A percentile compares a stretch with the other conserved stretches of the same genome.
phyloP scores from a whole-genome alignment of 2,329 filamentous ascomycete genomes.

The Fusarium xyrophilum region DNA sequence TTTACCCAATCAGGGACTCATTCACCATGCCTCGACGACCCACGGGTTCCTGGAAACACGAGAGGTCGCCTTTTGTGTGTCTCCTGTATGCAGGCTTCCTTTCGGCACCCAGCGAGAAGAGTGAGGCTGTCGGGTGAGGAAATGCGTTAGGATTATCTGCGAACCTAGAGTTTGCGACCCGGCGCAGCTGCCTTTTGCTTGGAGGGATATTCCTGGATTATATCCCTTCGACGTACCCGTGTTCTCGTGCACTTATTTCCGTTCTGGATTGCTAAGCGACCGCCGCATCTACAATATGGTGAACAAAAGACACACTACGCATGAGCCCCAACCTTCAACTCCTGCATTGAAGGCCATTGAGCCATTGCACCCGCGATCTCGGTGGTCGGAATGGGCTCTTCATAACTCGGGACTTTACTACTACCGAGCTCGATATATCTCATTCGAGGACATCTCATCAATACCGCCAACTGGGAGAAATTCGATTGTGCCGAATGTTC shows the following conservation, averaged over 20 bases:
- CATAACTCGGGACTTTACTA: conserved; percentile 26
- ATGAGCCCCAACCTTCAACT: conserved; percentile 4
- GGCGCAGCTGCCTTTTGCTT: neutral
- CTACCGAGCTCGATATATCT: conserved; percentile 36
- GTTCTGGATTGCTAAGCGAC: neutral
- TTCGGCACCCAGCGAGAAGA: conserved; percentile 18
- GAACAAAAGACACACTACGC: neutral
- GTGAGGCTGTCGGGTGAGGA: conserved; percentile 35
- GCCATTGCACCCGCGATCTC: neutral
- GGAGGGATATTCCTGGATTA: conserved; percentile 12
- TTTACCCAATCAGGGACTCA: conserved; percentile 17
- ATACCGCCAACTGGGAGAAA: conserved; percentile 29
- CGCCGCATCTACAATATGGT: conserved; percentile 5
- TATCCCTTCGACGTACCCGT: conserved; percentile 17
- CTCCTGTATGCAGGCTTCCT: conserved; percentile 23
- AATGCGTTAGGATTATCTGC: conserved; percentile 2
- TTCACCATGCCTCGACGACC: neutral
- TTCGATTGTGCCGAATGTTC: conserved; percentile 26
- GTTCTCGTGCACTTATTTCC: neutral
- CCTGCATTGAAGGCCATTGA: conserved; percentile 1
- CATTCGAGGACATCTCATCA: conserved; percentile 20
- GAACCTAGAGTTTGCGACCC: conserved; percentile 12
- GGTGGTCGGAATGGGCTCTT: conserved; percentile 33
- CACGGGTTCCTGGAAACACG: conserved; percentile 16
- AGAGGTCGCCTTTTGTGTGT: conserved; percentile 22